A percentile compares a stretch with the other conserved stretches of the same genome.
Conservation (phyloP, 805 yeast species). For the Ogataea polymorpha region DNA sequence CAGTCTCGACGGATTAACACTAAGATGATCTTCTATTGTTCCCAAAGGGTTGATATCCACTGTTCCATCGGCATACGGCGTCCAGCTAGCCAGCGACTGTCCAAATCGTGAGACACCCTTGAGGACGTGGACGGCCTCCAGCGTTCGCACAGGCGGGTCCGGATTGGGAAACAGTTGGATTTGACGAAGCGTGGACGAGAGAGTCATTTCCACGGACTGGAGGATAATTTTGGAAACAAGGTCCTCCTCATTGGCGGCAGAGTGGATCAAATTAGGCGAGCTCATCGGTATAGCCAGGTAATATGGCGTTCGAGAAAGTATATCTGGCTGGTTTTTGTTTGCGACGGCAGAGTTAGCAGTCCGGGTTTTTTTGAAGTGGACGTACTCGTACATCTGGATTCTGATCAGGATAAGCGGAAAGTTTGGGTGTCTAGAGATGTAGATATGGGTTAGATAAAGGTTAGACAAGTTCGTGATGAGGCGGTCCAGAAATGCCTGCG, state of each 20-base stretch:
- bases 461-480: constrained; percentile 47
- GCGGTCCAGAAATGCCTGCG: constrained; percentile 47
- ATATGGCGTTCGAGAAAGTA: constrained; percentile 56
- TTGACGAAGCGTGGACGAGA: constrained; percentile 44
- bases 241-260: constrained; percentile 38
- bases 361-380: constrained; percentile 17
- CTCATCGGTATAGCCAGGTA: constrained; percentile 66
- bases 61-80: constrained; percentile 63
- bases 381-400: constrained; percentile 63
- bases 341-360: not conserved
- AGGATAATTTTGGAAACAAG: constrained; percentile 50
- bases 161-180: constrained; percentile 37
- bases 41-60: constrained; percentile 66
- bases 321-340: constrained; percentile 33
- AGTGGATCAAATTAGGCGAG: constrained; percentile 64
- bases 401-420: constrained; percentile 60
- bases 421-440: constrained; percentile 61
- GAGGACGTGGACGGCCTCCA: constrained; percentile 54
- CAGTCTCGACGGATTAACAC: constrained; percentile 28
- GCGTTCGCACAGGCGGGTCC: constrained; percentile 40
- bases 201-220: constrained; percentile 55
- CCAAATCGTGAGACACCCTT: constrained; percentile 63
- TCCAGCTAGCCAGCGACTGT: constrained; percentile 67
- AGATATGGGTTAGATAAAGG: constrained; percentile 60
- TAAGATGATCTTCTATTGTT: constrained; percentile 39